phyloP scores from a whole-genome alignment of 805 yeast genomes.

The Ascoidea tarda region DNA sequence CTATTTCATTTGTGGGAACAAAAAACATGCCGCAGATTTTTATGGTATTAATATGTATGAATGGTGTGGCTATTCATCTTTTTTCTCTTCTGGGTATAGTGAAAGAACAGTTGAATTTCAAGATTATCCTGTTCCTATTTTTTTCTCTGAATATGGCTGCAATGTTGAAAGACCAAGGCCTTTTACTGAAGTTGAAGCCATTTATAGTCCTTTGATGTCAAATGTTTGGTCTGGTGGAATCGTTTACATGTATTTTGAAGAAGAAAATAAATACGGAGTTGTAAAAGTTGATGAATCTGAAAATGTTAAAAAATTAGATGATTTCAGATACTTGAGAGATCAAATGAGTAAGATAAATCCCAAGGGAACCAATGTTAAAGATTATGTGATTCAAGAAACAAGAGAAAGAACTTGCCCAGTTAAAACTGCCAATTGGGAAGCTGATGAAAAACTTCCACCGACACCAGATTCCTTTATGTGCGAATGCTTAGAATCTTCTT shows the following conservation, averaged over 20 bases:
- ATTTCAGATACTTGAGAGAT: constrained; percentile 47
- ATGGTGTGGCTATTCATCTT: constrained; percentile 67
- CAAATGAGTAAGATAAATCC: constrained; percentile 44
- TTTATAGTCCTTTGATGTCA: constrained; percentile 58
- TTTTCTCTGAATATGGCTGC: constrained; percentile 80
- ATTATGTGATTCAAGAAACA: constrained; percentile 24
- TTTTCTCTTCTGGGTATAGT: constrained; percentile 46
- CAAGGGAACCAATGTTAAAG: constrained; percentile 26
- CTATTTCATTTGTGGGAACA: constrained; percentile 73
- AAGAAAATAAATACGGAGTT: constrained; percentile 62
- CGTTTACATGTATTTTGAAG: constrained; percentile 76
- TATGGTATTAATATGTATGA: constrained; percentile 84
- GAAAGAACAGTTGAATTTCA: constrained; percentile 49
- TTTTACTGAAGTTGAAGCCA: constrained; percentile 56
- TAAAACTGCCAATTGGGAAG: constrained; percentile 41
- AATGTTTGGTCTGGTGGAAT: constrained; percentile 86
- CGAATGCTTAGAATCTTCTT: constrained; percentile 43
- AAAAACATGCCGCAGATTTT: constrained; percentile 50
- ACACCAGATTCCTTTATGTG: constrained; percentile 56
- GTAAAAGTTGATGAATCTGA: constrained; percentile 34
- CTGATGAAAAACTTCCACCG: constrained; percentile 61
- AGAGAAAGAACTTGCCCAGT: constrained; percentile 52
- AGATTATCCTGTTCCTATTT: constrained; percentile 55
- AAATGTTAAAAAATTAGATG: constrained; percentile 44
- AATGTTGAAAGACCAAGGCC: constrained; percentile 54